Conservation (phyloP, 202 grass and related monocot genomes). For the Tripidium arundinaceum region DNA sequence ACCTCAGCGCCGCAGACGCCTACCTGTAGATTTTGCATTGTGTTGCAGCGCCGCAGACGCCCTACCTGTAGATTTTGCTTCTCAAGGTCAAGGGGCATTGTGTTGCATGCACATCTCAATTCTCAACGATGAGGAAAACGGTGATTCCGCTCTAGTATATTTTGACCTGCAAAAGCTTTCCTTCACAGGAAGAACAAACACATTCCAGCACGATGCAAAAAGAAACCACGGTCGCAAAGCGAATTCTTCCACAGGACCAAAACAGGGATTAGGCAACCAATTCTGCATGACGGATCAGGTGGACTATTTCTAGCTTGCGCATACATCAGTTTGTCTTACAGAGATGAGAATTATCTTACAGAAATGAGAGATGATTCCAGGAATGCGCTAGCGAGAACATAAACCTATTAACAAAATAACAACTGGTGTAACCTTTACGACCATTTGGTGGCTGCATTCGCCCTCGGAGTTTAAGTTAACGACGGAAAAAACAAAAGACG, state of each 20-base stretch:
- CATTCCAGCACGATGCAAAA: no score
- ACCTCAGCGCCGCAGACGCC: no score
- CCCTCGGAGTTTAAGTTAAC: constrained; percentile 19
- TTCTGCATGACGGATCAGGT: neutral
- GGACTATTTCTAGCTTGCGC: constrained; percentile 3
- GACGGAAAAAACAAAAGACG: neutral
- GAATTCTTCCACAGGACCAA: neutral
- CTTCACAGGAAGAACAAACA: no score
- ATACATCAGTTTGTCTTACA: constrained; percentile 25
- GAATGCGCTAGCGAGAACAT: neutral
- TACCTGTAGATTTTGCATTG: no score
- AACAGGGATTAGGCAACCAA: neutral
- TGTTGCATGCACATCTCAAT: no score
- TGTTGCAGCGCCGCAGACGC: no score
- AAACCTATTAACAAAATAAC: constrained; percentile 3
- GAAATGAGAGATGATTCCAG: constrained; percentile 9
- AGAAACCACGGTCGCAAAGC: no score
- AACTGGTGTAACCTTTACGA: constrained; percentile 11
- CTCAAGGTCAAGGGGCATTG: no score
- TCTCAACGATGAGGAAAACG: no score
- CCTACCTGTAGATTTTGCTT: no score
- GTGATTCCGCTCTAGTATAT: no score
- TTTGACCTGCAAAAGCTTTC: no score
- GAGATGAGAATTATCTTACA: constrained; percentile 30
- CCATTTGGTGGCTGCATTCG: constrained; percentile 10